Conservation (phyloP, 179 eudicot species). For the Beta corolliflora region DNA sequence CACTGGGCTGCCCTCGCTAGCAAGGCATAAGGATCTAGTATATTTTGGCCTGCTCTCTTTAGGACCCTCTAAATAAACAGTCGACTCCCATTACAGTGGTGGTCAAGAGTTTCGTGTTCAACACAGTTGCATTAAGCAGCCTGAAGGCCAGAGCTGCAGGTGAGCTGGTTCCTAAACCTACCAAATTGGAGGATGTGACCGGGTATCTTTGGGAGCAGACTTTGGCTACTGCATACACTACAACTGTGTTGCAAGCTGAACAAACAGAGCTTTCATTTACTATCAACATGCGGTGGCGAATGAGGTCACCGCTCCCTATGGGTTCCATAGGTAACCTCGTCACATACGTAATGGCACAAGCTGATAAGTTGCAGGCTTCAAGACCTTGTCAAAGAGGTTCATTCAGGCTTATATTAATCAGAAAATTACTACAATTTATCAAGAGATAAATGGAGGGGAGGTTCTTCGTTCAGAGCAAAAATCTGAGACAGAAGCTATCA, state of each 20-base stretch:
- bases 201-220: constrained; percentile 17
- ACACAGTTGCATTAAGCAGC: neutral
- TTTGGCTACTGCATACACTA: neutral
- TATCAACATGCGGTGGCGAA: constrained; percentile 14
- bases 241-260: neutral
- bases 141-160: constrained; percentile 1
- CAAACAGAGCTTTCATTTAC: neutral
- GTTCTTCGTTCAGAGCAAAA: neutral
- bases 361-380: neutral
- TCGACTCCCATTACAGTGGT: neutral
- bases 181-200: constrained; percentile 10
- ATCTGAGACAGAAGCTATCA: neutral
- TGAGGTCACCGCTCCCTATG: constrained; percentile 8
- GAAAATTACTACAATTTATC: neutral
- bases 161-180: neutral
- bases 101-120: constrained; percentile 17
- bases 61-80: neutral
- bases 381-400: constrained; percentile 15
- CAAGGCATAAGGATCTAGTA: neutral
- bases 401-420: neutral
- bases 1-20: neutral
- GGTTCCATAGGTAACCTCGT: constrained; percentile 19
- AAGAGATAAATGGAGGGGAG: constrained; percentile 4
- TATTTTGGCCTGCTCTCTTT: neutral
- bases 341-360: neutral